Percentiles rank a stretch among this genome's conserved stretches.
Conservation (phyloP, 805 yeast genomes). For the Teunomyces aglyptinius region DNA sequence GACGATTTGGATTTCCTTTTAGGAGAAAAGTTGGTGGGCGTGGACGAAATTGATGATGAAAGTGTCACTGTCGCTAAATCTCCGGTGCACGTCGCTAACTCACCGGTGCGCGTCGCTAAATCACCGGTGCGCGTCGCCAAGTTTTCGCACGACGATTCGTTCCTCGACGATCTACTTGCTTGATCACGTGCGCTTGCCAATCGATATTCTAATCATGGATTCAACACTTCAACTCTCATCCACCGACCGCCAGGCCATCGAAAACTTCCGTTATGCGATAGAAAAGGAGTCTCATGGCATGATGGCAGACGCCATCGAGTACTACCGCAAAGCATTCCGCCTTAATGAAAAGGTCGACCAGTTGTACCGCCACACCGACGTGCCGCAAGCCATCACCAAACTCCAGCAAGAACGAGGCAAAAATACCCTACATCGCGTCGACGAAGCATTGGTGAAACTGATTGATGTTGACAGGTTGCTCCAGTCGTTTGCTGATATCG, state of each 20-base stretch:
- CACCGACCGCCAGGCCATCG: constrained; percentile 47
- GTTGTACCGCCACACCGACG: constrained; percentile 57
- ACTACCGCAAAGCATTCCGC: constrained; percentile 70
- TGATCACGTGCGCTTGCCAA: not conserved
- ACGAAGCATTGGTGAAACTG: constrained; percentile 34
- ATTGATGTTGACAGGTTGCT: constrained; percentile 44
- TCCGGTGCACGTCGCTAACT: not conserved
- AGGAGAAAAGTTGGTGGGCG: constrained; percentile 8
- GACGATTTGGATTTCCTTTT: constrained; percentile 13
- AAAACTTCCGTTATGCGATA: constrained; percentile 66
- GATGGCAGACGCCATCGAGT: constrained; percentile 77
- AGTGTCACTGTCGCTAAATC: not conserved
- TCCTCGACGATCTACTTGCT: constrained; percentile 1
- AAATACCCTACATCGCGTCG: constrained; percentile 29
- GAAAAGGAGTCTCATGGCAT: constrained; percentile 70
- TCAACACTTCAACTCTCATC: not conserved
- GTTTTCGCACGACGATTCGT: not conserved
- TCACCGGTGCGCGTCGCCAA: not conserved
- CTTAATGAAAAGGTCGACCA: constrained; percentile 61
- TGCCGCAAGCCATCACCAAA: constrained; percentile 39
- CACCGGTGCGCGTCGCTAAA: too few relatives aligned
- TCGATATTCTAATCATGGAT: constrained; percentile 12
- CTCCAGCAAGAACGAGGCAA: constrained; percentile 24
- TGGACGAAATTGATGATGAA: too few relatives aligned
- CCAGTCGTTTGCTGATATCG: constrained; percentile 30